Base-by-base conservation (phyloP, 176 grass and related monocot species). In the Hyparrhenia diplandra region DNA sequence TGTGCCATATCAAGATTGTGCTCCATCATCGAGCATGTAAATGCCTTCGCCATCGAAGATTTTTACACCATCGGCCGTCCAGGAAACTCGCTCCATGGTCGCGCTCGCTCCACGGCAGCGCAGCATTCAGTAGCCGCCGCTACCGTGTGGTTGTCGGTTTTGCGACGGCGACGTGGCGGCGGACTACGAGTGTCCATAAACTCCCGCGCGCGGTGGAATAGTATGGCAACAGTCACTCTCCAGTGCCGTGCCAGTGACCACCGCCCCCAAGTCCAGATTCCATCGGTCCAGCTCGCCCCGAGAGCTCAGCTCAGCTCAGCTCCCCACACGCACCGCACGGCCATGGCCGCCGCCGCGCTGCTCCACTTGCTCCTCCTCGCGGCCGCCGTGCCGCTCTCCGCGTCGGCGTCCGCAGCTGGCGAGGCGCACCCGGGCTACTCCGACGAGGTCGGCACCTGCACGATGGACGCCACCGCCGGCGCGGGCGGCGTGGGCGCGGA, bases 381-480 rank as follows among this genome's bases (percentile, higher is more conserved):
- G 13, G 24, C 13, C 4, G 9, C 6, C 5, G 10, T 9, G 37
- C 2, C 28, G 1, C 2, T 13, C 21, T 6, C 36, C 20, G 17
- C 30, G 8, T 24, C 58, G 4, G n/a, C 74, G 57, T 8, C 3
- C 6, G n/a, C n/a, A n/a, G n/a, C n/a, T n/a, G 54, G 35, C 13
- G 54, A 14, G 10, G 75, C 75, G 40, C 63, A 89, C 80, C 84
- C 87, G 74, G 57, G 57, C 23, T 77, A 77, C 74, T 17, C 57
- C 2, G 72, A 21, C 11, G 72, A 75, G 20, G 47, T 35, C 18
- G 72, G 47, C 47, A 34, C 72, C 11, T 75, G 72, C 72, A 61
- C 36, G 58, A 23, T 77, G 9, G 75, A 2, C n/a, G n/a, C n/a
- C n/a, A n/a, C n/a, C 72, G 47, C 18, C 47, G 47, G 1, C 39